Conservation (phyloP, 2,329 filamentous ascomycete species). For the Colletotrichum spinosum region DNA sequence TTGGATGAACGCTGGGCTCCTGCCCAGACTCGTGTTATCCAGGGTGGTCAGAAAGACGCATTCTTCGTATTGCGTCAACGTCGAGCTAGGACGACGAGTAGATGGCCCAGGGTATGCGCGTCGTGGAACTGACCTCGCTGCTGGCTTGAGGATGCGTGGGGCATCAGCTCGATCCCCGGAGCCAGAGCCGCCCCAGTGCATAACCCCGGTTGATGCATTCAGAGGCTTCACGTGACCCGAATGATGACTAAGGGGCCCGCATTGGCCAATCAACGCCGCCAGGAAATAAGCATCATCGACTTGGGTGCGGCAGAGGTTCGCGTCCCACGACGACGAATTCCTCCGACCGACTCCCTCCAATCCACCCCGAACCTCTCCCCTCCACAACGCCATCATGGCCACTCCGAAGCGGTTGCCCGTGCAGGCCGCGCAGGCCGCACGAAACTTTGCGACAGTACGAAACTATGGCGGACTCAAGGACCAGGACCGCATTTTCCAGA, state of each 20-base stretch:
- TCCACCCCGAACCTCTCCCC: slow-evolving; percentile 41
- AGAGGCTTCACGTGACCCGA: fast-evolving
- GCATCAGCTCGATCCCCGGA: slow-evolving; percentile 5
- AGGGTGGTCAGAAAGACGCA: slow-evolving; percentile 9
- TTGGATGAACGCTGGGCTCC: slow-evolving; percentile 27
- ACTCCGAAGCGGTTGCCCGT: slow-evolving; percentile 50
- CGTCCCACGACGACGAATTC: slow-evolving; percentile 33
- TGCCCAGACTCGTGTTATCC: slow-evolving; percentile 13
- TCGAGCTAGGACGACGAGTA: neutral
- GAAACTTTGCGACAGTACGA: slow-evolving; percentile 78
- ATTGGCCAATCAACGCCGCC: slow-evolving; percentile 56
- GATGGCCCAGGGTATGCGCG: slow-evolving; percentile 3
- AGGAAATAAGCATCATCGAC: slow-evolving; percentile 37
- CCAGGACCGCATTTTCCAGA: slow-evolving; percentile 99
- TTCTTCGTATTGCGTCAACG: slow-evolving; percentile 11
- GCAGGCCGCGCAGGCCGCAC: slow-evolving; percentile 38
- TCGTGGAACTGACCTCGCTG: slow-evolving; percentile 17
- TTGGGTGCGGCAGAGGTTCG: slow-evolving; percentile 31
- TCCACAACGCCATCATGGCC: slow-evolving; percentile 52
- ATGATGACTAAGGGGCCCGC: slow-evolving; percentile 44
- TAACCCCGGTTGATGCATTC: slow-evolving; percentile 35
- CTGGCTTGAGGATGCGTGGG: slow-evolving; percentile 15
- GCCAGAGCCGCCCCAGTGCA: slow-evolving; percentile 15
- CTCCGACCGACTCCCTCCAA: slow-evolving; percentile 45
- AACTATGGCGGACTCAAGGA: slow-evolving; percentile 90